A percentile compares a stretch with the other conserved stretches of the same genome.
Conservation (phyloP, 2,329 filamentous ascomycete species). For the Lithohypha guttulata region DNA sequence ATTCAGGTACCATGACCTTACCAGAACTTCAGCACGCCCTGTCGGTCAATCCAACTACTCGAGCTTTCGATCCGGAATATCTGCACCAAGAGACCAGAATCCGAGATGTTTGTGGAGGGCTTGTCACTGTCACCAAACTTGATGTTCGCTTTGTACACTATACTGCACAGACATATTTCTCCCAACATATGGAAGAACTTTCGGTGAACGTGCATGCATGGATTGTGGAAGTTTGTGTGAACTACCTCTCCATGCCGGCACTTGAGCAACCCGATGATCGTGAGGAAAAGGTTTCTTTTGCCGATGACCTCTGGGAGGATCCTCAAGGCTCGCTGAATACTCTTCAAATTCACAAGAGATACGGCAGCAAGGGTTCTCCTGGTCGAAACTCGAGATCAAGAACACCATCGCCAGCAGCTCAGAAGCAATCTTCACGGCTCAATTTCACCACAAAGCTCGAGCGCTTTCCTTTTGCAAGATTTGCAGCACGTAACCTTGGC, state of each 20-base stretch:
- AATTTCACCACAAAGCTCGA: background rate
- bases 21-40: background rate
- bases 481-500: background rate
- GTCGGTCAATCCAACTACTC: background rate
- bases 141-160: background rate
- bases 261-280: background rate
- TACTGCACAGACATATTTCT: background rate
- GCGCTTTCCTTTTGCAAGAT: background rate
- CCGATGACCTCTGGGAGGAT: background rate
- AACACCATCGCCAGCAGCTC: background rate
- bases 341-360: background rate
- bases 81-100: background rate
- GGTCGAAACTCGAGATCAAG: background rate
- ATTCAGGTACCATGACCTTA: background rate
- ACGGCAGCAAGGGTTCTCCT: background rate
- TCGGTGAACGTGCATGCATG: background rate
- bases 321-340: background rate
- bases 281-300: background rate
- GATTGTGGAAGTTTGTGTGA: background rate
- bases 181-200: background rate
- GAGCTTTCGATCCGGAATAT: background rate
- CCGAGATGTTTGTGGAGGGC: background rate
- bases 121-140: background rate
- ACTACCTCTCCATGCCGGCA: background rate
- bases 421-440: background rate